A percentile compares a stretch with the other conserved stretches of the same genome.
Evolutionary conservation across 108 stramenopile genomes (phyloP).

Genomic region (Nannochloropsis gaditana): DNA sequence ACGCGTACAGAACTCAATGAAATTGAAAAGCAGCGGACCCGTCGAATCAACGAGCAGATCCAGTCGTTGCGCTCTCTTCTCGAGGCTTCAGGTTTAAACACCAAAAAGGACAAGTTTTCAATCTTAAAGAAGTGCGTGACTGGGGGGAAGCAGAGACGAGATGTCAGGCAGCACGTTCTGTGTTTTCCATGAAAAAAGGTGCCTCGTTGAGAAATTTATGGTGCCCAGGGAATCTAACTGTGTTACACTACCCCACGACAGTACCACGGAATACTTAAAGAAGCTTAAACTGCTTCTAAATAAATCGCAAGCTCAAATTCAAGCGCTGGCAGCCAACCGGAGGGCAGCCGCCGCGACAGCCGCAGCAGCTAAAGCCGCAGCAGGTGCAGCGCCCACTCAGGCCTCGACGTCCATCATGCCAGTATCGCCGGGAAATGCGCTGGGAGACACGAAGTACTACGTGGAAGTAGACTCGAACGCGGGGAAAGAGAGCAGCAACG

Average conservation of each 20-base stretch:
- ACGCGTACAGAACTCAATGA: conserved; percentile 25
- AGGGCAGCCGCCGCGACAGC: not conserved
- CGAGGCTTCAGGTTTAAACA: not conserved
- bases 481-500: not conserved
- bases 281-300: conserved; percentile 3
- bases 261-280: conserved; percentile 11
- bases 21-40: conserved; percentile 22
- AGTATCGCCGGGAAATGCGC: not conserved
- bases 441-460: not conserved
- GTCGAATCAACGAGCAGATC: conserved; percentile 24
- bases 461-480: not conserved
- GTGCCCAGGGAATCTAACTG: too few species aligned
- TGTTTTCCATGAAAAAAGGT: too few species aligned
- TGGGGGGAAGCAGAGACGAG: not conserved
- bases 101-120: conserved; percentile 23
- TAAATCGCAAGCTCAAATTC: conserved; percentile 18
- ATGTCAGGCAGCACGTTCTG: too few species aligned
- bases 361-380: not conserved
- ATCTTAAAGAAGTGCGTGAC: conserved; percentile 20
- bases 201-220: too few species aligned
- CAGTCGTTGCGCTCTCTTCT: conserved; percentile 13
- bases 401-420: not conserved
- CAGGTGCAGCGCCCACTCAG: not conserved
- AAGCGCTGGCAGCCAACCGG: not conserved
- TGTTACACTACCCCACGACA: not conserved